Conservation (phyloP, 257 asterid species). For the Ophiorrhiza pumila region DNA sequence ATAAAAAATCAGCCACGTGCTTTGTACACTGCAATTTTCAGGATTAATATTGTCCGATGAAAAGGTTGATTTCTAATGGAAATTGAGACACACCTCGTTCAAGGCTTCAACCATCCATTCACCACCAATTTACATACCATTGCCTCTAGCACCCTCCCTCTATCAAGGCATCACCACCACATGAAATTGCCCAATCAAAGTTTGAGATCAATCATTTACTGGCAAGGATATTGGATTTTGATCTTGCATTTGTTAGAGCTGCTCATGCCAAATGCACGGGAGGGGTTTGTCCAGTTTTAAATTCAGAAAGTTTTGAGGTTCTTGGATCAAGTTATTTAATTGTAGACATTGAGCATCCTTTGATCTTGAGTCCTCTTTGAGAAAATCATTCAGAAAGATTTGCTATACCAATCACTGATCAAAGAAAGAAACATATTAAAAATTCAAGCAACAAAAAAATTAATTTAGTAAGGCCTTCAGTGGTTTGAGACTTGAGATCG, state of each 20-base stretch:
- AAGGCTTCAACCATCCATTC: no score
- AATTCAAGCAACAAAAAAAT: conserved; percentile 56
- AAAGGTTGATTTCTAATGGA: no score
- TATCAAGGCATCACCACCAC: no score
- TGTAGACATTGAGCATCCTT: conserved; percentile 71
- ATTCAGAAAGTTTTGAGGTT: conserved; percentile 33
- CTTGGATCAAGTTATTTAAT: conserved; percentile 31
- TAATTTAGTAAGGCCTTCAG: no score
- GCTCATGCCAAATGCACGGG: conserved; percentile 80
- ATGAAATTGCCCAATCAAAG: conserved; percentile 57
- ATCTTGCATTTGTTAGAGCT: conserved; percentile 93
- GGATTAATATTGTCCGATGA: no score
- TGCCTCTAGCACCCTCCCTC: no score
- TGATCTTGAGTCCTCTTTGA: conserved; percentile 66
- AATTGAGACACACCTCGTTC: no score
- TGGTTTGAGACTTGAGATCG: no score
- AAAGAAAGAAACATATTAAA: conserved; percentile 70
- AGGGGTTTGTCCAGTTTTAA: conserved; percentile 71
- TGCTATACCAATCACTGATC: conserved; percentile 65
- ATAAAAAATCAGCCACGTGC: no score
- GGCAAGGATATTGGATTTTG: conserved; percentile 62
- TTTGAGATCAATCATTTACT: conserved; percentile 49
- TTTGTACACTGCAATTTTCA: no score
- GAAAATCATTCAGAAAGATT: conserved; percentile 45
- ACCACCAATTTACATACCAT: no score